Evolutionary conservation across 140 eudicot genomes (phyloP).

Genomic region (Anethum foeniculum): DNA sequence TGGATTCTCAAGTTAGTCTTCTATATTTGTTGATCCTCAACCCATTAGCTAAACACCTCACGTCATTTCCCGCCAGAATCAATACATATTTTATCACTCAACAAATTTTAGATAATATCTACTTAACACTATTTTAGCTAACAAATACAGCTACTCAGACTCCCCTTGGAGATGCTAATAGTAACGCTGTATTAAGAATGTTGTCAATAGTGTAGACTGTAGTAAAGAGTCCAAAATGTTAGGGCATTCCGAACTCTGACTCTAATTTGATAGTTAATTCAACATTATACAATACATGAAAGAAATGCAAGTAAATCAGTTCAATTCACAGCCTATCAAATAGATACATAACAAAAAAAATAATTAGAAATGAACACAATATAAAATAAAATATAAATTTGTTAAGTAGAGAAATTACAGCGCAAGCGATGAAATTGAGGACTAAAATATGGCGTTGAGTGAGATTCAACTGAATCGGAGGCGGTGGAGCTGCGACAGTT

Average conservation of each 20-base stretch:
- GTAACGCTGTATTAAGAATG: not conserved
- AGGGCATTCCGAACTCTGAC: not conserved
- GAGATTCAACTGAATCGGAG: constrained; percentile 36
- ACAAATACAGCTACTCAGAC: too few relatives aligned
- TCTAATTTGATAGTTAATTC: not conserved
- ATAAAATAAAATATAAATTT: not conserved
- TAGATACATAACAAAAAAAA: not conserved
- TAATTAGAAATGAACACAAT: not conserved
- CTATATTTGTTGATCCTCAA: too few relatives aligned
- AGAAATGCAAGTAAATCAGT: not conserved
- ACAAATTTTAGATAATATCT: too few relatives aligned
- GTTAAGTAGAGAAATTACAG: constrained; percentile 31
- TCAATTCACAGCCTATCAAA: not conserved
- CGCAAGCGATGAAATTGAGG: constrained; percentile 72
- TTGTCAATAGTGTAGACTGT: not conserved
- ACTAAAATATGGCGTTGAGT: constrained; percentile 57
- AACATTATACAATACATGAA: not conserved
- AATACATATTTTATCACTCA: too few relatives aligned
- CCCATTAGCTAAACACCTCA: too few relatives aligned
- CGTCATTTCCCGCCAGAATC: too few relatives aligned
- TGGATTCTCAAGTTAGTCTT: too few relatives aligned
- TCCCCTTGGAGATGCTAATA: too few relatives aligned
- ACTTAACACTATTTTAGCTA: too few relatives aligned
- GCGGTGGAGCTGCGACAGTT: constrained; percentile 27
- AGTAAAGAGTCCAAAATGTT: not conserved